Conservation (phyloP, 345 rosid genomes). For the Salix viminalis region DNA sequence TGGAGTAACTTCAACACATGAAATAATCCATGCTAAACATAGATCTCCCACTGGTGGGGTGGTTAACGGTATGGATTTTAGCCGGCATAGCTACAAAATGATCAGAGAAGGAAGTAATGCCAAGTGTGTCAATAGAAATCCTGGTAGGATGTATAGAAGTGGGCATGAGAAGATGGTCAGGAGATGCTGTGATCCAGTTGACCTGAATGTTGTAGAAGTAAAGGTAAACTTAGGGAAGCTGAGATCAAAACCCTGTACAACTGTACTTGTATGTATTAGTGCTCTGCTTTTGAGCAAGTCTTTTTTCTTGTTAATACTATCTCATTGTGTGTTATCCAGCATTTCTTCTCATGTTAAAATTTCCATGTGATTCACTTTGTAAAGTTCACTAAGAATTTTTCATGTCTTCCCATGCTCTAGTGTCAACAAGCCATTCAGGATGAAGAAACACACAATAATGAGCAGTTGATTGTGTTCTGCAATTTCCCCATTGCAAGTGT, state of each 20-base stretch:
- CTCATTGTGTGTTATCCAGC: constrained; percentile 4
- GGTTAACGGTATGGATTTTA: constrained; percentile 16
- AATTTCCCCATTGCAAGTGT: background rate
- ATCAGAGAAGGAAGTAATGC: constrained; percentile 27
- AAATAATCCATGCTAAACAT: constrained; percentile 13
- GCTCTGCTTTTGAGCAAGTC: constrained; percentile 20
- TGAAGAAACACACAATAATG: background rate
- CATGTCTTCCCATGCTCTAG: background rate
- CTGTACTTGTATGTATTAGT: constrained; percentile 26
- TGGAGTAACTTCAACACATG: constrained; percentile 24
- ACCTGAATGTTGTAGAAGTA: constrained; percentile 42
- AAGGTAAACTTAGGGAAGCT: constrained; percentile 57
- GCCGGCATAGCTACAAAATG: constrained; percentile 14
- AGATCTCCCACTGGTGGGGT: constrained; percentile 13
- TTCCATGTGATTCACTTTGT: background rate
- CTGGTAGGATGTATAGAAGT: constrained; percentile 28
- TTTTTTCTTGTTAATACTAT: constrained; percentile 13
- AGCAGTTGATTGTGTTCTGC: background rate
- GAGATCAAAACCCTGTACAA: constrained; percentile 20
- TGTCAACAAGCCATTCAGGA: constrained; percentile 6
- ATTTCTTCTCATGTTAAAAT: constrained; percentile 1
- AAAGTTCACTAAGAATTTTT: constrained; percentile 7
- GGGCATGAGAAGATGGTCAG: constrained; percentile 26
- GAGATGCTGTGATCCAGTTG: constrained; percentile 39
- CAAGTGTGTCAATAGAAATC: constrained; percentile 19